Evolutionary conservation across 2,329 filamentous ascomycete species (phyloP).

Genomic region (Verticillium albo-atrum): DNA sequence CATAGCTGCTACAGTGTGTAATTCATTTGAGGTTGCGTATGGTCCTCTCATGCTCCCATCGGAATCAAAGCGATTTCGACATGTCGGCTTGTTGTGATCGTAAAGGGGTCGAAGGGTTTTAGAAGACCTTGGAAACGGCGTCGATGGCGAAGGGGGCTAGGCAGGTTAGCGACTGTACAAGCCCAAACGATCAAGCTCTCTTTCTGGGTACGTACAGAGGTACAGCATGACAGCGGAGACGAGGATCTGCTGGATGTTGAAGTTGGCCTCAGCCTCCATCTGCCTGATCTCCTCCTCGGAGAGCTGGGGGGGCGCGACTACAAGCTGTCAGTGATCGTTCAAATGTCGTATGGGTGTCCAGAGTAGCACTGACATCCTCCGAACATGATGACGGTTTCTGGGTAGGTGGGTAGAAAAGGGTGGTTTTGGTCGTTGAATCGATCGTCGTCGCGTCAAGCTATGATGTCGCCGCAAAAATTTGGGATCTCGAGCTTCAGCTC

Average conservation of each 20-base stretch:
- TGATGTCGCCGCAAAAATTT: constrained; percentile 5
- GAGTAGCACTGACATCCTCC: constrained; percentile 50
- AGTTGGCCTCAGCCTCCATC: constrained; percentile 63
- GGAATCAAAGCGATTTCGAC: not conserved
- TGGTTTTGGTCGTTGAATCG: not conserved
- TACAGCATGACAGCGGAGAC: constrained; percentile 67
- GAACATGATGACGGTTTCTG: constrained; percentile 48
- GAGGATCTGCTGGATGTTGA: constrained; percentile 63
- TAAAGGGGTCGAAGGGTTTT: constrained; percentile 12
- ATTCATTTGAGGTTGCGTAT: not conserved
- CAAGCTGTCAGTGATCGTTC: not conserved
- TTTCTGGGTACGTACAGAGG: constrained; percentile 56
- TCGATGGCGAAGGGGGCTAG: constrained; percentile 57
- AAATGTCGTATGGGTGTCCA: not conserved
- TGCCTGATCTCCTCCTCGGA: constrained; percentile 65
- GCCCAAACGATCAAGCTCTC: not conserved
- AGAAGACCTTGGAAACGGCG: constrained; percentile 40
- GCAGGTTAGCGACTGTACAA: not conserved
- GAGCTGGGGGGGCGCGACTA: constrained; percentile 65
- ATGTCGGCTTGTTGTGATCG: not conserved
- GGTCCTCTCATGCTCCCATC: not conserved
- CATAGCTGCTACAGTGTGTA: not conserved
- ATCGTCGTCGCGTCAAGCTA: not conserved
- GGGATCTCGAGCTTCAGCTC: not conserved
- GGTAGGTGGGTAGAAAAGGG: not conserved